Conservation (phyloP, 805 yeast species). For the Wickerhamiella domercqiae region DNA sequence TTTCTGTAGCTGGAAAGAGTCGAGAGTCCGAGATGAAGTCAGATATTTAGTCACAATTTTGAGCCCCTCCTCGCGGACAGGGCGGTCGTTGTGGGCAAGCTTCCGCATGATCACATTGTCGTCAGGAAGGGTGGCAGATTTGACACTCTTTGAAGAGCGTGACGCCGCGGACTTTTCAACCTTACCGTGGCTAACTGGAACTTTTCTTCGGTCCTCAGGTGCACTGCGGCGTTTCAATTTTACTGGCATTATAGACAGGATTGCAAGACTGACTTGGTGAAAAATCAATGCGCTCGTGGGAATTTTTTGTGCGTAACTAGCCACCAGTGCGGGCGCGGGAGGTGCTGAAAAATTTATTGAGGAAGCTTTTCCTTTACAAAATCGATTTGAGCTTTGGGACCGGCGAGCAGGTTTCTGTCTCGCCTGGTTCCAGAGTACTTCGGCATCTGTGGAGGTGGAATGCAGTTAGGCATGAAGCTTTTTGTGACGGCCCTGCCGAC, state of each 20-base stretch:
- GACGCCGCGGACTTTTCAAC: no score
- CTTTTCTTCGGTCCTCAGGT: no score
- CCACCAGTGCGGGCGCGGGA: no score
- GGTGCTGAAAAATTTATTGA: not conserved
- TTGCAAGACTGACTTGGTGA: no score
- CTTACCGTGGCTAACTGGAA: no score
- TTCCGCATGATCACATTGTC: constrained; percentile 7
- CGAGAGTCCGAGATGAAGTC: constrained; percentile 27
- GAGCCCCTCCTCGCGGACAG: constrained; percentile 59
- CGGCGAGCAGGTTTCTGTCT: constrained; percentile 12
- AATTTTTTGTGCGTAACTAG: no score
- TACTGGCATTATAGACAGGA: no score
- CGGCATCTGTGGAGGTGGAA: constrained; percentile 26
- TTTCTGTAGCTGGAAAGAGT: constrained; percentile 50
- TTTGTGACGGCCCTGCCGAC: constrained; percentile 78
- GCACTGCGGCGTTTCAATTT: no score
- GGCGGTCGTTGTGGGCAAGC: constrained; percentile 26
- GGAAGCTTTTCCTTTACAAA: no score
- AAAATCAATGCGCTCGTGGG: no score
- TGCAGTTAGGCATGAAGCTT: constrained; percentile 20
- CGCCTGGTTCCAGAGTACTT: constrained; percentile 14
- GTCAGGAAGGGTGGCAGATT: no score
- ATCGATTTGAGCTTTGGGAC: constrained; percentile 14
- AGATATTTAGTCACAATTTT: constrained; percentile 47
- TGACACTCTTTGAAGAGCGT: no score